Conservation (phyloP, 192 early-diverging fungal species). For the Geosiphon pyriformis region DNA sequence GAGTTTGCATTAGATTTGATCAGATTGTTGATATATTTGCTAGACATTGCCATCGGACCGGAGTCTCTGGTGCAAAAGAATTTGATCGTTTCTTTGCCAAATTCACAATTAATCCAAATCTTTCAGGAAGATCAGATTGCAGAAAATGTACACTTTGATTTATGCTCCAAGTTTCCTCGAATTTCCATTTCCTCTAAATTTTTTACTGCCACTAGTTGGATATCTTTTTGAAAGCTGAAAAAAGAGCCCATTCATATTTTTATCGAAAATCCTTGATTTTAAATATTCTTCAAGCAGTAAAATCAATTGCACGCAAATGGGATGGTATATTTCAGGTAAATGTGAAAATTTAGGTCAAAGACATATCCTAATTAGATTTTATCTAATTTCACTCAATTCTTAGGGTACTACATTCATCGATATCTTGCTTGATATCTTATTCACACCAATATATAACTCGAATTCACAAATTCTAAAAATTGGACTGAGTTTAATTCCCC, state of each 20-base stretch:
- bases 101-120: background rate
- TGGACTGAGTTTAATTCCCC: conserved; percentile 11
- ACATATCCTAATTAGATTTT: too few relatives aligned
- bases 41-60: background rate
- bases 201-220: conserved; percentile 1
- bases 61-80: too few relatives aligned
- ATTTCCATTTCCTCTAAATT: background rate
- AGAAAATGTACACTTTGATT: too few relatives aligned
- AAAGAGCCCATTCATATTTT: background rate
- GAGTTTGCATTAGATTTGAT: conserved; percentile 2
- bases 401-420: background rate
- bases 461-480: conserved; percentile 10
- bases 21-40: conserved; percentile 1
- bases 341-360: too few relatives aligned
- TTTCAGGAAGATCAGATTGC: conserved; percentile 2
- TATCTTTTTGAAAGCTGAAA: background rate
- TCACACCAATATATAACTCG: conserved; percentile 1
- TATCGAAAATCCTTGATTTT: conserved; percentile 2
- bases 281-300: conserved; percentile 10
- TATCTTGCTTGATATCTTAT: conserved; percentile 11
- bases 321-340: too few relatives aligned
- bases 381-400: too few relatives aligned
- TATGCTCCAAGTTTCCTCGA: too few relatives aligned
- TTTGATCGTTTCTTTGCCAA: background rate
- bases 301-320: conserved; percentile 1